Percentiles rank a stretch among this genome's conserved stretches.
These are phyloP conservation scores for Pelargonium fulgidum DNA, from an alignment of 441 rosid genomes.

Conservation along the genomic window DNA sequence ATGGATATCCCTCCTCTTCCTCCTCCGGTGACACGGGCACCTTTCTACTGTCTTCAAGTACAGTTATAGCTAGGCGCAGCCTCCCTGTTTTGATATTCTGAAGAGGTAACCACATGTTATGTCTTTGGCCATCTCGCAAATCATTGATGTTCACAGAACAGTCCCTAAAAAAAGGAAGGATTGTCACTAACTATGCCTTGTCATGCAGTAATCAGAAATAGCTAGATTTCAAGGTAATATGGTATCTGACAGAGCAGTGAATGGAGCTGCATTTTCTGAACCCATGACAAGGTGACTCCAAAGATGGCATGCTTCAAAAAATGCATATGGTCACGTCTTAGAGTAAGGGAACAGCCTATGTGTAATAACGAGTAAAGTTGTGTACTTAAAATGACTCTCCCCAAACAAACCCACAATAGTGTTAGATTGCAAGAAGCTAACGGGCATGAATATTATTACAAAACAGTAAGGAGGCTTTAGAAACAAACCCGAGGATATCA, in stretches of 20 bases:
- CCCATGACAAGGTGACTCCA: too few relatives aligned
- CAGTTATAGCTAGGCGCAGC: slow-evolving; percentile 72
- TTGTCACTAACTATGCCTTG: not conserved
- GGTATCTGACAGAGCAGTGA: too few relatives aligned
- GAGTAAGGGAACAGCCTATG: too few relatives aligned
- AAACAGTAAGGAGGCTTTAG: slow-evolving; percentile 12
- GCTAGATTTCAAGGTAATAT: too few relatives aligned
- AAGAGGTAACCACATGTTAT: slow-evolving; percentile 79
- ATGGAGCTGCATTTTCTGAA: too few relatives aligned
- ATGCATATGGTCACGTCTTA: too few relatives aligned
- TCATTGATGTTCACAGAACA: slow-evolving; percentile 60
- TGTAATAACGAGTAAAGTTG: too few relatives aligned
- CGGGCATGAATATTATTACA: not conserved
- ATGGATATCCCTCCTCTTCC: slow-evolving; percentile 30
- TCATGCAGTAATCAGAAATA: too few relatives aligned
- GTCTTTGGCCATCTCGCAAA: slow-evolving; percentile 61
- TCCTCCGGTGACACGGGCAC: slow-evolving; percentile 25
- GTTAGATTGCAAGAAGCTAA: not conserved
- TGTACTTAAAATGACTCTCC: too few relatives aligned
- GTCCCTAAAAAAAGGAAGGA: slow-evolving; percentile 39
- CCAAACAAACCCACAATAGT: too few relatives aligned
- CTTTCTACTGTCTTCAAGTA: slow-evolving; percentile 45
- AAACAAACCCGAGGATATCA: slow-evolving; percentile 61
- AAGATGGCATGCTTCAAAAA: too few relatives aligned
- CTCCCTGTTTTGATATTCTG: slow-evolving; percentile 72